Evolutionary conservation across 306 rosid species (phyloP).

Genomic region (Ochetophila trinervis): DNA sequence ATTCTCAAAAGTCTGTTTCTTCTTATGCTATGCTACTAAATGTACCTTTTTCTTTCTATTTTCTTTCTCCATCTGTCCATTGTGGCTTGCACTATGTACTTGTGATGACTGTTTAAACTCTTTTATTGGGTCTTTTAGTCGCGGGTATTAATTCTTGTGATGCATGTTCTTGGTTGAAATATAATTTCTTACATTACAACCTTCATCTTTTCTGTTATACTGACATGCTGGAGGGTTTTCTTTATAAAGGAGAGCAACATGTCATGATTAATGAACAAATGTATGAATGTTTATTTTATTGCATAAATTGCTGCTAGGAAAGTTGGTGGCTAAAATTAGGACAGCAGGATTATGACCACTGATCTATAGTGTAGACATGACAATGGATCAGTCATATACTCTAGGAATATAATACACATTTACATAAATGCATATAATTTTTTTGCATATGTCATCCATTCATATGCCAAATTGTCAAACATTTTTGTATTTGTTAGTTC

Average conservation of each 20-base stretch:
- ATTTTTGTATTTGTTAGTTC: no score
- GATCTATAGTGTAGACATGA: no score
- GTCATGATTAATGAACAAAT: neutral
- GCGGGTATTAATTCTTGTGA: neutral
- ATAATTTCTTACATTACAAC: neutral
- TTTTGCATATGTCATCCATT: no score
- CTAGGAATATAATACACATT: no score
- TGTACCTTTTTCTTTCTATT: no score
- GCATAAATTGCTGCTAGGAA: neutral
- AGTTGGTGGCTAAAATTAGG: no score
- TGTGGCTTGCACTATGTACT: neutral
- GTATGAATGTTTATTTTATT: neutral
- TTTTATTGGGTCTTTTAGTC: neutral
- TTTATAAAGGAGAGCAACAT: neutral
- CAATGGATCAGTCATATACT: no score
- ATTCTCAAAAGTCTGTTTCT: no score
- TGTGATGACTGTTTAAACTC: neutral
- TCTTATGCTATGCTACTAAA: no score
- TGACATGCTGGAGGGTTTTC: neutral
- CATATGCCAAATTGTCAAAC: no score
- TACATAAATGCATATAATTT: no score
- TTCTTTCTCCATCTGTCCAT: neutral
- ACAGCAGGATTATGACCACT: no score
- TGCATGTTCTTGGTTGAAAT: neutral
- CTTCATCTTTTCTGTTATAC: neutral